A percentile compares a stretch with the other conserved stretches of the same genome.
These are phyloP conservation scores for Perkinsus olseni DNA, from an alignment of 169 alveolate genomes.

Conservation along the genomic window DNA sequence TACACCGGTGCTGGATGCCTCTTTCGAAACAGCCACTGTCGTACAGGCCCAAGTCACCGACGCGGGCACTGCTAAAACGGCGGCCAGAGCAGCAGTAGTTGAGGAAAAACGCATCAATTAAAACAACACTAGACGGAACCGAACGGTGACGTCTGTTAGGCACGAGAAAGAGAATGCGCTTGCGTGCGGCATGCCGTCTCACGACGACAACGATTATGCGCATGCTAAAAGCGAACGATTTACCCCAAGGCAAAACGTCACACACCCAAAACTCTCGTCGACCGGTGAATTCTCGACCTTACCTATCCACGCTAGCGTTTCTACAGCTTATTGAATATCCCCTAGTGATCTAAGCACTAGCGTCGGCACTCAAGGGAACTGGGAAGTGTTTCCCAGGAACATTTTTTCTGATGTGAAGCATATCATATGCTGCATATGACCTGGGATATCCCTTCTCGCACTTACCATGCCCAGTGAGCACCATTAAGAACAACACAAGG, in stretches of 20 bases:
- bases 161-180: not conserved
- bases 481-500: no score
- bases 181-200: not conserved
- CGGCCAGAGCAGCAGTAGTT: not conserved
- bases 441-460: no score
- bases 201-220: not conserved
- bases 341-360: no score
- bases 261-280: no score
- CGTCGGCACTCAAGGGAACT: no score
- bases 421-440: no score
- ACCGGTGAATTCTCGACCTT: no score
- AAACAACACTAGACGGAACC: no score
- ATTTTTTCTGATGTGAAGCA: no score
- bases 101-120: not conserved
- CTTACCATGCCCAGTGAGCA: no score
- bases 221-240: not conserved
- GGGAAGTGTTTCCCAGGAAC: no score
- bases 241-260: not conserved
- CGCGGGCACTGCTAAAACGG: not conserved
- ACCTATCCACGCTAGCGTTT: not conserved
- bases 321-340: no score
- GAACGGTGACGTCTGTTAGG: not conserved
- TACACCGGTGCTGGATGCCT: not conserved
- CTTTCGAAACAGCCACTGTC: not conserved
- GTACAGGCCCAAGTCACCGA: slow-evolving; percentile 8